Evolutionary conservation across 345 rosid genomes (phyloP).

Genomic region (Murraya koenigii): DNA sequence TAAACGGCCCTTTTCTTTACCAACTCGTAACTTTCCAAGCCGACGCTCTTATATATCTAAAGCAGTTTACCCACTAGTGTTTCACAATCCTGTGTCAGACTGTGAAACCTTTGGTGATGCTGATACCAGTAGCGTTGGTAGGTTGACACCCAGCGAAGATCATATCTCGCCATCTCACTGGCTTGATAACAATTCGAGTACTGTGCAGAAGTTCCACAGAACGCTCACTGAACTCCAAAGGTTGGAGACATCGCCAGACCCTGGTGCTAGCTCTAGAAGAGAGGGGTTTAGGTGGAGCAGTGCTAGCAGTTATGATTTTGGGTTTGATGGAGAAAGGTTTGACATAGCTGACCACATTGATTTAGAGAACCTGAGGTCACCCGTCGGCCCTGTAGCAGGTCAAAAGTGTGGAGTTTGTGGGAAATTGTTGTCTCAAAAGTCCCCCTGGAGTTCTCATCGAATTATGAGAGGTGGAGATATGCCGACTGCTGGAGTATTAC

Average conservation of each 20-base stretch:
- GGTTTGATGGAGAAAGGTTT: conserved; percentile 52
- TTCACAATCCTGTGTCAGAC: conserved; percentile 79
- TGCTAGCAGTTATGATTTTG: conserved; percentile 62
- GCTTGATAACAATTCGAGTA: conserved; percentile 38
- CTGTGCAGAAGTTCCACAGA: conserved; percentile 44
- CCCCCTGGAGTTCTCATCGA: conserved; percentile 83
- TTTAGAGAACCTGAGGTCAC: conserved; percentile 34
- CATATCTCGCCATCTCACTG: conserved; percentile 45
- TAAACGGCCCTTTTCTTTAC: conserved; percentile 38
- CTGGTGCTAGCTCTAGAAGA: conserved; percentile 60
- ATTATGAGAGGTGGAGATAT: conserved; percentile 69
- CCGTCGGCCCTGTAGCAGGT: conserved; percentile 24
- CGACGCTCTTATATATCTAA: conserved; percentile 55
- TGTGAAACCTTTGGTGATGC: conserved; percentile 45
- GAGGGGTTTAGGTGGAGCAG: conserved; percentile 78
- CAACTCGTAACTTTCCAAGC: conserved; percentile 35
- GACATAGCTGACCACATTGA: conserved; percentile 42
- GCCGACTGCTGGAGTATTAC: conserved; percentile 78
- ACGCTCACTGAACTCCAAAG: conserved; percentile 47
- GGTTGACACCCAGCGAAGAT: conserved; percentile 48
- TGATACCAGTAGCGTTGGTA: conserved; percentile 37
- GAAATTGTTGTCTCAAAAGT: conserved; percentile 62
- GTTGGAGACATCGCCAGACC: conserved; percentile 53
- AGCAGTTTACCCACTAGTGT: conserved; percentile 68
- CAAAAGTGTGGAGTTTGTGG: conserved; percentile 77